Evolutionary conservation across 208 protist genomes (phyloP).

Genomic region (Angomonas deanei): DNA sequence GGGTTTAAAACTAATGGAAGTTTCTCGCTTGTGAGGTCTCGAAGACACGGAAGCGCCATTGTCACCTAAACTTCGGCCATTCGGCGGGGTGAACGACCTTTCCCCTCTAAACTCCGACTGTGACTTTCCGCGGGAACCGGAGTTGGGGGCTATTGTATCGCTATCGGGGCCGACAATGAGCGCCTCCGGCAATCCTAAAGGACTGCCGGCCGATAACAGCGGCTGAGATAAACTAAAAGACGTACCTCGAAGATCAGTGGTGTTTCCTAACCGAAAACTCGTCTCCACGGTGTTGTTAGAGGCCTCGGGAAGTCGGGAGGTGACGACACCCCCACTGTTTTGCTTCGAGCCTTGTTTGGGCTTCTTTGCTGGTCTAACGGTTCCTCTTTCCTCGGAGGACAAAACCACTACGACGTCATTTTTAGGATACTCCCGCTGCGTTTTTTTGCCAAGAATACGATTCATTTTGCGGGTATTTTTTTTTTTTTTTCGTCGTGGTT

Average conservation of each 20-base stretch:
- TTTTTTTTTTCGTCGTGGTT: too few relatives aligned
- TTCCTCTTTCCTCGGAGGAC: neutral
- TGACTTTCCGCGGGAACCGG: neutral
- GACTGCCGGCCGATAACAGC: neutral
- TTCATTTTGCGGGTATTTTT: neutral
- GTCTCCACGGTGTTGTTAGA: too few relatives aligned
- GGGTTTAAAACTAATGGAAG: neutral
- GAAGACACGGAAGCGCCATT: neutral
- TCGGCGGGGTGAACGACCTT: neutral
- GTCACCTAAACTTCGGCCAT: constrained; percentile 6
- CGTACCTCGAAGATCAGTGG: neutral
- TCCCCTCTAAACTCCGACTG: neutral
- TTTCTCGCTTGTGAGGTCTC: neutral
- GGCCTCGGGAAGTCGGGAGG: too few relatives aligned
- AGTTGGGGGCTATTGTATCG: neutral
- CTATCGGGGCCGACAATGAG: neutral
- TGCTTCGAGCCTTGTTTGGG: too few relatives aligned
- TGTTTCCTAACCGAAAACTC: neutral
- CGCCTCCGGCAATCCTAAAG: neutral
- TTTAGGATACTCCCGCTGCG: neutral
- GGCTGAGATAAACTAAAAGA: neutral
- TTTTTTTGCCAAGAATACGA: neutral
- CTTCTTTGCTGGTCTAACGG: too few relatives aligned
- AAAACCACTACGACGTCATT: neutral
- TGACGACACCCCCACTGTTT: too few relatives aligned